A percentile compares a stretch with the other conserved stretches of the same genome.
phyloP scores from a whole-genome alignment of 2,329 filamentous ascomycete species.

The Penicillium sp. region DNA sequence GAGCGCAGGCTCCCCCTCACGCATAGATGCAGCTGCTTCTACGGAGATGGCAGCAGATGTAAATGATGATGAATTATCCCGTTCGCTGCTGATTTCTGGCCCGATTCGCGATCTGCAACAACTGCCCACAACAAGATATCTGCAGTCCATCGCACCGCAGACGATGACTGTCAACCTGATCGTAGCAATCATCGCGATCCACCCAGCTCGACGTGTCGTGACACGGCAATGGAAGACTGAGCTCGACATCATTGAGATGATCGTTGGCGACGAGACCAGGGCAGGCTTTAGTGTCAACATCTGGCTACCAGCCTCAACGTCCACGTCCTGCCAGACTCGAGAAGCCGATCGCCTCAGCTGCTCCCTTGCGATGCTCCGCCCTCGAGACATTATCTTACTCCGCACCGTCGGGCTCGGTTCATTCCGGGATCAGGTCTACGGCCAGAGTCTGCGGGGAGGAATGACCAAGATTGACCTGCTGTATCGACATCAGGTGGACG shows the following conservation, averaged over 20 bases:
- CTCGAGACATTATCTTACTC: constrained; percentile 77
- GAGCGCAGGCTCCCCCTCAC: constrained; percentile 29
- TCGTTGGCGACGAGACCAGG: constrained; percentile 83
- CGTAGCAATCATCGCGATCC: constrained; percentile 75
- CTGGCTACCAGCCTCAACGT: constrained; percentile 64
- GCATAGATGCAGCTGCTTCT: constrained; percentile 17
- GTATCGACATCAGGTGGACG: constrained; percentile 58
- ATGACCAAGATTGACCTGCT: constrained; percentile 72
- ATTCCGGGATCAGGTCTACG: constrained; percentile 78
- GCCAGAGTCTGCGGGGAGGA: constrained; percentile 74
- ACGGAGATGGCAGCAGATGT: constrained; percentile 5
- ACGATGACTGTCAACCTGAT: constrained; percentile 82
- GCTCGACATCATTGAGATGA: constrained; percentile 72
- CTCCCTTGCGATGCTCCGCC: constrained; percentile 56
- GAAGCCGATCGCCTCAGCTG: constrained; percentile 42
- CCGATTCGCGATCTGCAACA: constrained; percentile 67
- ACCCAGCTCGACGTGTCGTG: constrained; percentile 67
- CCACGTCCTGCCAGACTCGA: constrained; percentile 19
- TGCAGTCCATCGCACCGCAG: constrained; percentile 71
- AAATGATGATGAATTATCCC: constrained; percentile 18
- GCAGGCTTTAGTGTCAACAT: constrained; percentile 81
- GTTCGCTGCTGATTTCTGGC: constrained; percentile 42
- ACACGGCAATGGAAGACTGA: constrained; percentile 59
- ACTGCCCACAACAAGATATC: constrained; percentile 68
- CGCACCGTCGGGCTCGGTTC: constrained; percentile 77